These are phyloP conservation scores for Verticillium longisporum DNA, from an alignment of 2,329 filamentous ascomycete species.

Conservation along the genomic window DNA sequence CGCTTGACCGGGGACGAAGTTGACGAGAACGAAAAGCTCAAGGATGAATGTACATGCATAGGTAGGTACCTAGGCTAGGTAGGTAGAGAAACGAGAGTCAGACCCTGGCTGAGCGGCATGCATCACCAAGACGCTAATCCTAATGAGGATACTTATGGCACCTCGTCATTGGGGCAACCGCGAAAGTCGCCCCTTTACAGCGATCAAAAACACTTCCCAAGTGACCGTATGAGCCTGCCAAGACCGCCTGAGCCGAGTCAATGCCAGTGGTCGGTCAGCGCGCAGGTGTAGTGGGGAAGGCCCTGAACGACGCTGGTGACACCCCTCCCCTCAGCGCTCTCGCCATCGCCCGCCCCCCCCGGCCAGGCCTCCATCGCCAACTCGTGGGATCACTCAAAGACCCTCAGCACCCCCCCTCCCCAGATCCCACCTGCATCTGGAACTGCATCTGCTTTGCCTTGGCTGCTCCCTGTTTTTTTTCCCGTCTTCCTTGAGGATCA, in stretches of 20 bases:
- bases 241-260: not conserved
- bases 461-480: not conserved
- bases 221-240: not conserved
- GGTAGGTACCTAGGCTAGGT: no score
- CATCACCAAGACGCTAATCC: not conserved
- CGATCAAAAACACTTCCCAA: not conserved
- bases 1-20: not conserved
- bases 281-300: not conserved
- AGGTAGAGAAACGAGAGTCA: not conserved
- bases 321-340: no score
- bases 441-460: not conserved
- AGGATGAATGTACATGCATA: not conserved
- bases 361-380: not conserved
- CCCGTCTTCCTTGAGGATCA: not conserved
- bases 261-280: not conserved
- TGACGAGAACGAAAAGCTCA: not conserved
- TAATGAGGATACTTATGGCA: not conserved
- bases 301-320: not conserved
- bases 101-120: not conserved
- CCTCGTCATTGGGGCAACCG: not conserved
- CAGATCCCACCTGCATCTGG: not conserved
- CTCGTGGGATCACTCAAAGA: not conserved
- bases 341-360: no score
- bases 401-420: not conserved
- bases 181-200: not conserved